Evolutionary conservation across 2,329 filamentous ascomycete genomes (phyloP), one percentile per base, ranked within the genome.

Genomic region (Botrytis medusae): DNA sequence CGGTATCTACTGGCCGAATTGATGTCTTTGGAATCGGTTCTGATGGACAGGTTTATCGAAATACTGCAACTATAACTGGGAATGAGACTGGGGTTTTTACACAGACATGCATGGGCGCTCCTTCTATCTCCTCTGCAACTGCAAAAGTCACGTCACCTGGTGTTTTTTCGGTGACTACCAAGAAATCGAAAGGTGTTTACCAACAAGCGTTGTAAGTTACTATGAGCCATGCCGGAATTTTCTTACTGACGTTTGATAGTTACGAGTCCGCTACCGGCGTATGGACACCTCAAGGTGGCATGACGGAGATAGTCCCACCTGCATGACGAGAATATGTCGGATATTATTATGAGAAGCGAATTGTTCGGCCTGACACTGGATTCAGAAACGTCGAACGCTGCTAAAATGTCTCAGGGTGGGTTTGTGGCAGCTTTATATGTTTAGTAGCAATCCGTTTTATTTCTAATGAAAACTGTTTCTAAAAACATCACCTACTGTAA

Each of bases 171-270:
- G 59, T 61, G 2, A 61, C 14, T 40, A 61, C 59, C 18, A 25
- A 7, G 34, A 62, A 40, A n/a, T 16, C 10, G 16, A 62, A 62
- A 14, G 60, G 60, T 9, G 60, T 62, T n/a, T 42, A 29, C 37
- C 60, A 62, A 6, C 60, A 62, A 7, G 20, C 2, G 1, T n/a
- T 29, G 60, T 42, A n/a, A 9, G 60, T 62, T 2, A 18, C 0
- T 10, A 2, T 9, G 25, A 42, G 10, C 1, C 5, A 0, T 9
- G 2, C 18, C 18, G 6, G 1, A 1, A 18, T 4, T 3, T 40
- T 40, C 7, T 18, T 62, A 29, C 34, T 62, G 25, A 62, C 3
- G 7, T 2, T n/a, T n/a, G n/a, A 25, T 42, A 62, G 60, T n/a
- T n/a, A 18, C 3, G 37, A 40, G 25, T 9, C 34, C 5, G 9